Percentiles rank a stretch among this genome's conserved stretches.
These are phyloP conservation scores for Maudiozyma serrabonitensis DNA, from an alignment of 805 yeast species.

Conservation along the genomic window DNA sequence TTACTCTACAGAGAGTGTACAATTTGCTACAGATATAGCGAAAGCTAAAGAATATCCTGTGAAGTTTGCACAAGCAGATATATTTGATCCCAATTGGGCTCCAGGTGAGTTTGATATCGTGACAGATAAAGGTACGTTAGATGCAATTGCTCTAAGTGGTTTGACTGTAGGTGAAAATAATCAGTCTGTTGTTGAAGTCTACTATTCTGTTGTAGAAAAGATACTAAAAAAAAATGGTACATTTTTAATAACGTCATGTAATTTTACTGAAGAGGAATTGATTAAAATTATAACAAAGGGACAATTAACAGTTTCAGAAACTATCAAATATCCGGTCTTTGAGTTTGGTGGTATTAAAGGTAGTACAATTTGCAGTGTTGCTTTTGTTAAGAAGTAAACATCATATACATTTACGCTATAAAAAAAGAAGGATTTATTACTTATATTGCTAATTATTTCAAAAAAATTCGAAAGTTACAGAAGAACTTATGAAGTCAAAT, in stretches of 20 bases:
- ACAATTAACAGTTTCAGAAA: constrained; percentile 48
- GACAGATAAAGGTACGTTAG: constrained; percentile 91
- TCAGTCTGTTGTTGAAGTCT: constrained; percentile 45
- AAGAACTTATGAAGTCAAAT: not conserved
- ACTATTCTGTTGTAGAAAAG: constrained; percentile 49
- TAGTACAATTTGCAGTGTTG: constrained; percentile 77
- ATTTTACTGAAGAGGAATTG: constrained; percentile 79
- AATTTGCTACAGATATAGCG: constrained; percentile 59
- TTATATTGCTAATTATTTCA: not conserved
- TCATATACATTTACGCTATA: not conserved
- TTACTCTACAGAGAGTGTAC: constrained; percentile 72
- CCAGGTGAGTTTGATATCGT: constrained; percentile 55
- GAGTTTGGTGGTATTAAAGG: constrained; percentile 88
- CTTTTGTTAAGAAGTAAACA: constrained; percentile 42
- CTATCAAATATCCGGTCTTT: constrained; percentile 68
- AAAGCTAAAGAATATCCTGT: constrained; percentile 32
- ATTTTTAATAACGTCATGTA: constrained; percentile 79
- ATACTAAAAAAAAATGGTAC: constrained; percentile 50
- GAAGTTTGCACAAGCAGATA: constrained; percentile 58
- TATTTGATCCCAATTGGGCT: constrained; percentile 38
- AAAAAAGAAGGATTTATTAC: not conserved
- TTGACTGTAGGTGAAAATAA: constrained; percentile 36
- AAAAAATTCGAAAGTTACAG: no score
- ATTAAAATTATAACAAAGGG: constrained; percentile 40
- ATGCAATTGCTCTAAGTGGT: constrained; percentile 87